A percentile compares a stretch with the other conserved stretches of the same genome.
These are phyloP conservation scores for Didymella sp. DNA, from an alignment of 2,329 filamentous ascomycete genomes.

Conservation along the genomic window DNA sequence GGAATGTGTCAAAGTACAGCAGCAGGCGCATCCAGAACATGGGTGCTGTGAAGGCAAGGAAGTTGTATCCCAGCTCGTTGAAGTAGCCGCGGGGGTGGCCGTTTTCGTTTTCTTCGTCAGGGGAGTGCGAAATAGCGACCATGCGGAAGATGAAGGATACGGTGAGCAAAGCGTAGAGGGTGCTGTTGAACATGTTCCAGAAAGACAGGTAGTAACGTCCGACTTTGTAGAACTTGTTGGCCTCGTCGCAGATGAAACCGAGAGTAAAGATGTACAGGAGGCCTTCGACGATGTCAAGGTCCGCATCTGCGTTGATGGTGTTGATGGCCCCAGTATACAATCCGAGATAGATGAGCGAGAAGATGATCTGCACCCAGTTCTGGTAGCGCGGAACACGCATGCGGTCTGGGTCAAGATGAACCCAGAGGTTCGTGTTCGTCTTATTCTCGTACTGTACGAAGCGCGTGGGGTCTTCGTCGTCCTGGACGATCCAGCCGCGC, in stretches of 20 bases:
- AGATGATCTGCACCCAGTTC: slow-evolving; percentile 84
- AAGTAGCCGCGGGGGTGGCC: slow-evolving; percentile 62
- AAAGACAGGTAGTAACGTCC: slow-evolving; percentile 91
- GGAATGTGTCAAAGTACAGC: slow-evolving; percentile 89
- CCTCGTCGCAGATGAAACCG: slow-evolving; percentile 88
- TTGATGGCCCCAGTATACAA: slow-evolving; percentile 94
- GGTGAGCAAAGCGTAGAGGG: slow-evolving; percentile 79
- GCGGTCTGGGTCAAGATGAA: slow-evolving; percentile 90
- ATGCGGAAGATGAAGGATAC: slow-evolving; percentile 81
- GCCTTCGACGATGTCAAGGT: slow-evolving; percentile 83
- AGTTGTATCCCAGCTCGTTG: slow-evolving; percentile 89
- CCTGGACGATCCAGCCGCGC: slow-evolving; percentile 96
- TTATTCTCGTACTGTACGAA: slow-evolving; percentile 89
- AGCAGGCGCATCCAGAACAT: slow-evolving; percentile 97
- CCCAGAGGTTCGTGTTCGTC: slow-evolving; percentile 76
- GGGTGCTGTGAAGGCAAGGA: slow-evolving; percentile 88
- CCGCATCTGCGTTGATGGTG: slow-evolving; percentile 84
- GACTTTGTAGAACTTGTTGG: slow-evolving; percentile 91
- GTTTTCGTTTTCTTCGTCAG: neutral
- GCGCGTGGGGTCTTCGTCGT: slow-evolving; percentile 85
- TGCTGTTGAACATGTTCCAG: slow-evolving; percentile 94
- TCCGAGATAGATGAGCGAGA: slow-evolving; percentile 81
- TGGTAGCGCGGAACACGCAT: slow-evolving; percentile 94
- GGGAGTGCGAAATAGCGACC: slow-evolving; percentile 71
- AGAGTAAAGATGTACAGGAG: slow-evolving; percentile 90